Base-by-base conservation (phyloP, 2,329 filamentous ascomycete genomes). In the Penicillium sp. region DNA sequence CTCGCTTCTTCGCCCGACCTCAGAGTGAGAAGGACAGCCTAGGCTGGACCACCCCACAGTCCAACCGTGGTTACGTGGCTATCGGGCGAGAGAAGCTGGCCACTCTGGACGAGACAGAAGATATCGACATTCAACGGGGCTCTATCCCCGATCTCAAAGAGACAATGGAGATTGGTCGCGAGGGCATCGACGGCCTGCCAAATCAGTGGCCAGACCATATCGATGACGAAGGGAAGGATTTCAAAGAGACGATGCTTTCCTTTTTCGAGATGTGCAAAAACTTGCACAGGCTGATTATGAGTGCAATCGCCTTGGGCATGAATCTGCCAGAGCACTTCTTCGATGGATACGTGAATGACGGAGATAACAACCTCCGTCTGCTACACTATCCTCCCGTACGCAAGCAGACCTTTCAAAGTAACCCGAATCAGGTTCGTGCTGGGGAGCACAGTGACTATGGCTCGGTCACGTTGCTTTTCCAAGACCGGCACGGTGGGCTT, bases 301-400 rank as follows among this genome's bases (percentile, higher is more conserved):
- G 86, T 4, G 88, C 89, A 7, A 88, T 95, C 54, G 89, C 88
- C 0, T 72, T 92, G n/a, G 89, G 87, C 0, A 83, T 95, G 81
- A 84, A 80, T 0, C 74, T 93, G 13, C 79, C 83, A 0, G 79
- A 84, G 61, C 62, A 61, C 3, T 95, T 86, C 77, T 96, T 96
- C 62, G 89, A 95, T 60, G 61, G 67, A 4, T 95, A 81, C 64
- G 84, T 89, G 0, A 81, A 86, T 59, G 80, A 74, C 1, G 83
- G 83, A 1, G 84, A 88, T 64, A 88, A 89, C 62, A 88, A 77
- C 1, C 73, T 92, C 55, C 79, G 88, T 5, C 72, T 93, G 53
- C 75, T 93, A 58, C 88, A 92, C 66, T 93, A 93, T 64, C 88
- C 88, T 0, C 72, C 80, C 8, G 85, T 90, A 18, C 70, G 74